These are phyloP conservation scores for Eutrema yunnanense DNA, from an alignment of 345 rosid species.

Conservation along the genomic window DNA sequence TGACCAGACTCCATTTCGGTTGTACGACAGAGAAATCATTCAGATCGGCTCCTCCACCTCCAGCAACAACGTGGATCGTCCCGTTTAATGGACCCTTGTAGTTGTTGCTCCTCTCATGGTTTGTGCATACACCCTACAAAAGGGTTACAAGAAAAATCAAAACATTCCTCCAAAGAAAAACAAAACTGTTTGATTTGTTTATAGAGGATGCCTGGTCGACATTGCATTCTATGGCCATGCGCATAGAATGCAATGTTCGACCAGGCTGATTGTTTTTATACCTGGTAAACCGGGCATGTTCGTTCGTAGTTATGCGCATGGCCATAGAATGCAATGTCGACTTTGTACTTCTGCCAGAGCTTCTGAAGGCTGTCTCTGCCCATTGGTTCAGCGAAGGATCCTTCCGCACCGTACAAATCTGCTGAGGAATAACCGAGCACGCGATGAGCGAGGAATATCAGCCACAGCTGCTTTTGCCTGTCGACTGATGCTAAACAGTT, in stretches of 20 bases:
- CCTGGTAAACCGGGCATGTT: conserved; percentile 71
- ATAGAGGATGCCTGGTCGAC: neutral
- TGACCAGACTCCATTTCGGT: conserved; percentile 49
- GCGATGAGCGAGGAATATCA: conserved; percentile 62
- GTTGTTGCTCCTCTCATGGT: conserved; percentile 33
- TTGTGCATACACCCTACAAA: conserved; percentile 51
- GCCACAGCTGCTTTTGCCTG: conserved; percentile 66
- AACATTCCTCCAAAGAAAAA: neutral
- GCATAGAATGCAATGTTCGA: too few species aligned
- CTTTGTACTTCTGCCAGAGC: conserved; percentile 78
- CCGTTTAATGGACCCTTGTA: conserved; percentile 51
- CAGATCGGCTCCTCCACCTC: conserved; percentile 68
- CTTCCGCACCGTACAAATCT: conserved; percentile 37
- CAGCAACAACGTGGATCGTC: conserved; percentile 67
- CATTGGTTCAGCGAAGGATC: conserved; percentile 64
- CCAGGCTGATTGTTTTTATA: conserved; percentile 8
- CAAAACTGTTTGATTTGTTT: neutral
- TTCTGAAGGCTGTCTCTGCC: conserved; percentile 61
- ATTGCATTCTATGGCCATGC: too few species aligned
- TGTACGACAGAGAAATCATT: conserved; percentile 38
- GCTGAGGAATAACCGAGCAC: conserved; percentile 65
- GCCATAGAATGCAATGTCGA: conserved; percentile 68
- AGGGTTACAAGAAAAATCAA: neutral
- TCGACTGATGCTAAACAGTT: conserved; percentile 62
- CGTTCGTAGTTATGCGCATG: conserved; percentile 76